Evolutionary conservation across 179 eudicot genomes (phyloP).

Genomic region (Beta macrorhiza): DNA sequence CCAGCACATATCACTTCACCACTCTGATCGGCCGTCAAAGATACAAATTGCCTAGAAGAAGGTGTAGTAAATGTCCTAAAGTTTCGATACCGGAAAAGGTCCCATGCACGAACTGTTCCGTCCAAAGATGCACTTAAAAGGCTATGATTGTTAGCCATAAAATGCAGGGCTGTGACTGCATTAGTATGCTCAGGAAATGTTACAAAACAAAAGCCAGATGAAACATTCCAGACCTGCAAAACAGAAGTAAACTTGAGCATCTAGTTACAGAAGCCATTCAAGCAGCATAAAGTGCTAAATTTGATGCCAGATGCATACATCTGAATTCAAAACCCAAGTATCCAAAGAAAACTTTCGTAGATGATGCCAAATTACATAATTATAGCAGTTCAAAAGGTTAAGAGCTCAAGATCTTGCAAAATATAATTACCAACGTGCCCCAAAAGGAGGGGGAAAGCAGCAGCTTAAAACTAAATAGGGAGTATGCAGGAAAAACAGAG

Average conservation of each 20-base stretch:
- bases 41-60: conserved; percentile 88
- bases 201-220: conserved; percentile 90
- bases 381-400: neutral
- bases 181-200: conserved; percentile 95
- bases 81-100: conserved; percentile 84
- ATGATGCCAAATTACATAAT: neutral
- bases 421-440: neutral
- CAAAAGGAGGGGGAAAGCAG: neutral
- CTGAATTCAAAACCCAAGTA: neutral
- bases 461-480: neutral
- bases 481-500: neutral
- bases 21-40: conserved; percentile 88
- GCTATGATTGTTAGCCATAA: conserved; percentile 71
- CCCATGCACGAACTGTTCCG: conserved; percentile 99
- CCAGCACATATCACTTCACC: conserved; percentile 99
- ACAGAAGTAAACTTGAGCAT: conserved; percentile 12
- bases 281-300: neutral
- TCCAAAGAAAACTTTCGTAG: neutral
- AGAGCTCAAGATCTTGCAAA: neutral
- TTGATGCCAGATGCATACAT: neutral
- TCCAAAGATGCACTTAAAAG: conserved; percentile 95
- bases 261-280: neutral
- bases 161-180: conserved; percentile 95
- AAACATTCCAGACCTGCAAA: conserved; percentile 91
- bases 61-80: conserved; percentile 94